Percentiles rank a stretch among this genome's conserved stretches.
Evolutionary conservation across 2,329 filamentous ascomycete genomes (phyloP).

Genomic region (Pestalotiopsis sp.): DNA sequence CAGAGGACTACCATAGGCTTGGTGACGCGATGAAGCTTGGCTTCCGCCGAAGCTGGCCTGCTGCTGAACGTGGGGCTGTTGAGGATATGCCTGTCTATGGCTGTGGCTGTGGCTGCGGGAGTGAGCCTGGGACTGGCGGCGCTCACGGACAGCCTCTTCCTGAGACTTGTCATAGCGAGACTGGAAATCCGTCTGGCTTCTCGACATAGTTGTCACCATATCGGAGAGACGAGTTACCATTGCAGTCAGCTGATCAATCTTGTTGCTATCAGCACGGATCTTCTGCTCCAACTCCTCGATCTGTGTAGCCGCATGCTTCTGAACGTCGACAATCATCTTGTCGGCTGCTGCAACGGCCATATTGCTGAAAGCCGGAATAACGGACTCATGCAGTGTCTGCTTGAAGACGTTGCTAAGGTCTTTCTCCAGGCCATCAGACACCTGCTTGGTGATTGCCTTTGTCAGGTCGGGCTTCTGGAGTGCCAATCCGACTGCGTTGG

Average conservation of each 20-base stretch:
- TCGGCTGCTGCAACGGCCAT: constrained; percentile 68
- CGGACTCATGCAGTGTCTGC: constrained; percentile 58
- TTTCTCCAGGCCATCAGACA: constrained; percentile 66
- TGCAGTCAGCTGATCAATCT: constrained; percentile 73
- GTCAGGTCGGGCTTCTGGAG: constrained; percentile 75
- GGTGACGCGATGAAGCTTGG: constrained; percentile 16
- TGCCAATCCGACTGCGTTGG: constrained; percentile 65
- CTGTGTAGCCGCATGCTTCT: constrained; percentile 59
- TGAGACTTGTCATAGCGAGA: constrained; percentile 62
- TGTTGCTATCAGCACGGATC: constrained; percentile 57
- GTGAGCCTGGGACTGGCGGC: constrained; percentile 20
- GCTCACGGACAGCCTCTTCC: constrained; percentile 48
- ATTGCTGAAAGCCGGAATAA: constrained; percentile 68
- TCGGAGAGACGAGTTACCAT: constrained; percentile 68
- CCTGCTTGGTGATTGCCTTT: constrained; percentile 71
- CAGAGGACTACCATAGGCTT: constrained; percentile 28
- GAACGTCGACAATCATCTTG: constrained; percentile 68
- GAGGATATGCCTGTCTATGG: constrained; percentile 14
- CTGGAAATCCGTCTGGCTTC: constrained; percentile 70
- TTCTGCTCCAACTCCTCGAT: constrained; percentile 51
- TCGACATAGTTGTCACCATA: constrained; percentile 70
- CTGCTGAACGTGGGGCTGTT: constrained; percentile 26
- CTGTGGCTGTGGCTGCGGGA: background rate
- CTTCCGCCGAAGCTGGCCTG: constrained; percentile 28
- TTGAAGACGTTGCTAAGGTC: constrained; percentile 72